Evolutionary conservation across 164 flowering plant genomes (phyloP), one percentile per base, ranked within the genome.

Genomic region (Umbilicus rupestris): DNA sequence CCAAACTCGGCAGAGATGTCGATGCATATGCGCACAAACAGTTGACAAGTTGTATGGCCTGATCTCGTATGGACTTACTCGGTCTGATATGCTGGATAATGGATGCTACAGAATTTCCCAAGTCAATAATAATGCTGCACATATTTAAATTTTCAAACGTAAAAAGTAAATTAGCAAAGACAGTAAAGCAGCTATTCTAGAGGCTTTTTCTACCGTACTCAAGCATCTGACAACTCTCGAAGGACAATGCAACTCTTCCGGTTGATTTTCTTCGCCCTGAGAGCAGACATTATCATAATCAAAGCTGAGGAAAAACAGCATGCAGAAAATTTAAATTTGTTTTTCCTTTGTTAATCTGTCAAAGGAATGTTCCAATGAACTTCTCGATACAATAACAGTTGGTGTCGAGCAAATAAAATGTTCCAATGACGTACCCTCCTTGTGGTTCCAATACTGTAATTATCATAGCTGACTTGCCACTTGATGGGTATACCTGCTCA

Each of bases 41-140:
- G 29, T 59, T 73, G 65, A 69, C 42, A 22, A 73, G 75, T 59
- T 65, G 55, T 16, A 58, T 67, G 35, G 75, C 41, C 69, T 73
- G 71, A 37, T 69, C 52, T 5, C 58, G 47, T 16, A 64, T 69
- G 7, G 16, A 19, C 66, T 69, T 68, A 15, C 63, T n/a, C 11
- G 39, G 66, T n/a, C 69, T 55, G 60, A 55, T 26, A 20, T 52
- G 30, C 58, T 24, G 58, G 30, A 52, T 9, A 8, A 24, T 4
- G 19, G 60, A 55, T 55, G 60, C 60, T 55, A 28, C 16, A 26
- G 0, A 55, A 26, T 11, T 28, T 55, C 29, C n/a, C 1, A 28
- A 26, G 22, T 47, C 19, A 22, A 22, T 50, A 44, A 44, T 44
- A 22, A 22, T 5, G 55, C 55, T 7, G 6, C 24, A 20, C 5